Percentiles rank a stretch among this genome's conserved stretches.
Conservation (phyloP, 1,284 basidiomycete species). For the Coniferiporia sulphurascens region DNA sequence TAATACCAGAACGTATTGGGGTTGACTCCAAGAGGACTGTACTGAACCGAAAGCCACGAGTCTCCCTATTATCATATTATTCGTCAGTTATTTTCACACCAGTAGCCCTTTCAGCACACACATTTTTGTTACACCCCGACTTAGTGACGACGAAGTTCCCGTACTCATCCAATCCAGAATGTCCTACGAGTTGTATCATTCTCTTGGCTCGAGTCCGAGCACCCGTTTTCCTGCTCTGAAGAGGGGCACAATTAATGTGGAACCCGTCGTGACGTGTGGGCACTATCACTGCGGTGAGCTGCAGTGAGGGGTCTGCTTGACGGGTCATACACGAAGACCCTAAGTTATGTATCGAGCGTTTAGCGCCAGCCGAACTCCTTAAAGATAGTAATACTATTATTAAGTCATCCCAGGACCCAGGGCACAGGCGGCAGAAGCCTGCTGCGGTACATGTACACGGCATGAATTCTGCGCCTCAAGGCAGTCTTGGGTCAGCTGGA, state of each 20-base stretch:
- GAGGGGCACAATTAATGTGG: too few relatives aligned
- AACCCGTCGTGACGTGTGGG: too few relatives aligned
- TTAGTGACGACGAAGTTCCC: slow-evolving; percentile 1
- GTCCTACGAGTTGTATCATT: not conserved
- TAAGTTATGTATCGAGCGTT: too few relatives aligned
- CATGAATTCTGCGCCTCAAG: not conserved
- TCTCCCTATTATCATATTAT: not conserved
- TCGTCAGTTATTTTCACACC: not conserved
- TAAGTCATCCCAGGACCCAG: not conserved
- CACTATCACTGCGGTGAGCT: too few relatives aligned
- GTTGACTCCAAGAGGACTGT: slow-evolving; percentile 2
- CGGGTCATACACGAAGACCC: too few relatives aligned
- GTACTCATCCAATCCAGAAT: slow-evolving; percentile 8
- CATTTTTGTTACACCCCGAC: not conserved
- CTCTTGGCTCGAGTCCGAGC: not conserved
- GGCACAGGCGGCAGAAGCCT: not conserved
- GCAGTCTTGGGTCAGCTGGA: not conserved
- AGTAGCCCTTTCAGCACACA: not conserved
- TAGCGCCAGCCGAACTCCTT: too few relatives aligned
- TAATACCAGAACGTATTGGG: slow-evolving; percentile 11
- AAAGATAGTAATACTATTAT: too few relatives aligned
- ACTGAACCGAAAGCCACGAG: not conserved
- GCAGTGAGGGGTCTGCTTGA: too few relatives aligned
- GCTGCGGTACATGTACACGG: not conserved
- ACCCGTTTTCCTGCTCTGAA: not conserved